These are phyloP conservation scores for Leishmania gerbilli DNA, from an alignment of 208 protist genomes.

Conservation along the genomic window DNA sequence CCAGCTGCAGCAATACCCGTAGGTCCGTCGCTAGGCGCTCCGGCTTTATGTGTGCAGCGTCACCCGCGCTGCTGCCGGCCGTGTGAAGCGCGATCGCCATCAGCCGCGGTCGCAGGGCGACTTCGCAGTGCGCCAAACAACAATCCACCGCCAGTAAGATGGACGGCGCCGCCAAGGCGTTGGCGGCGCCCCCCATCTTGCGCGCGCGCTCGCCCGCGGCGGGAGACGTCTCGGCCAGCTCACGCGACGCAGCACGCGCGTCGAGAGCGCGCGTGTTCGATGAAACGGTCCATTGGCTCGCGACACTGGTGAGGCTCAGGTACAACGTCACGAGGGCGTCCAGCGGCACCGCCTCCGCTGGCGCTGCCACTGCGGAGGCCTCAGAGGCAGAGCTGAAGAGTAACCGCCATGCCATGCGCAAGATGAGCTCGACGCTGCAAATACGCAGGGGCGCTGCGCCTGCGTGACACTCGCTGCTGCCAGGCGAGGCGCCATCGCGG, in stretches of 20 bases:
- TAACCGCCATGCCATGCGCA: slow-evolving; percentile 4
- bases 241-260: background rate
- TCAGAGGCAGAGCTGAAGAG: slow-evolving; percentile 1
- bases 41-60: background rate
- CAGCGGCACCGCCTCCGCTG: slow-evolving; percentile 3
- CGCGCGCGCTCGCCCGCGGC: too few species aligned
- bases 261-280: background rate
- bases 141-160: background rate
- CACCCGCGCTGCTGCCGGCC: background rate
- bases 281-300: background rate
- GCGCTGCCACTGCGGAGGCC: background rate
- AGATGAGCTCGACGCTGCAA: background rate
- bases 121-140: slow-evolving; percentile 13
- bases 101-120: slow-evolving; percentile 1
- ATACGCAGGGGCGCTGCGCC: background rate
- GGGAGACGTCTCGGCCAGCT: background rate
- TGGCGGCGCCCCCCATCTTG: background rate
- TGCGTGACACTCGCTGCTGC: background rate
- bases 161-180: background rate
- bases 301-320: slow-evolving; percentile 1
- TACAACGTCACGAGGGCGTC: slow-evolving; percentile 25
- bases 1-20: slow-evolving; percentile 7
- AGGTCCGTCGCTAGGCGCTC: background rate
- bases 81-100: background rate
- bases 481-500: background rate